phyloP scores from a whole-genome alignment of 2,329 filamentous ascomycete species.

The Alternaria angustiovoidea region DNA sequence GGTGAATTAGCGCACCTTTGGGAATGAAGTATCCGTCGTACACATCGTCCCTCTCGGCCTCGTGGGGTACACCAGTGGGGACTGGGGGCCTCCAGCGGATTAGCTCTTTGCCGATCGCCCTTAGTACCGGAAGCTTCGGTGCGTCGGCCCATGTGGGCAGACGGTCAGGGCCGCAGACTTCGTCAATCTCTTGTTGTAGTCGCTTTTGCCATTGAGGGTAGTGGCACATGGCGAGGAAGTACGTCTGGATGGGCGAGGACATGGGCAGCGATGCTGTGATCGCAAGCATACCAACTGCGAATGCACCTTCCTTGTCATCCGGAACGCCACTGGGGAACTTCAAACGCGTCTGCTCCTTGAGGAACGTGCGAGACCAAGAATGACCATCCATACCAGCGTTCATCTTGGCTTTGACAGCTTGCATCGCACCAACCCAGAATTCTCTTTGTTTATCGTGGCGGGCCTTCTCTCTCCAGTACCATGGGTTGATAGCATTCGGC shows the following conservation, averaged over 20 bases:
- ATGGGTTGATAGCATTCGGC: slow-evolving; percentile 1
- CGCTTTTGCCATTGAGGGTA: slow-evolving; percentile 63
- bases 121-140: slow-evolving; percentile 15
- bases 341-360: slow-evolving; percentile 6
- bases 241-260: slow-evolving; percentile 8
- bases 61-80: slow-evolving; percentile 25
- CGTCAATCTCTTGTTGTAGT: slow-evolving; percentile 66
- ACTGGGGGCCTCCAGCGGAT: slow-evolving; percentile 27
- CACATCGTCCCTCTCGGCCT: slow-evolving; percentile 21
- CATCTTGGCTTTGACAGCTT: slow-evolving; percentile 9
- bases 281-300: slow-evolving; percentile 8
- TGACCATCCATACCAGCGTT: not conserved
- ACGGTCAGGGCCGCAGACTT: slow-evolving; percentile 56
- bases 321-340: slow-evolving; percentile 4
- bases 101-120: slow-evolving; percentile 24
- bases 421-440: slow-evolving; percentile 8
- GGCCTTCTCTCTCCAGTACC: slow-evolving; percentile 8
- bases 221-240: slow-evolving; percentile 33
- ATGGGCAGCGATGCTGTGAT: slow-evolving; percentile 9
- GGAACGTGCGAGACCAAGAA: slow-evolving; percentile 8
- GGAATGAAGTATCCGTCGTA: slow-evolving; percentile 31
- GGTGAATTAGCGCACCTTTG: slow-evolving; percentile 23
- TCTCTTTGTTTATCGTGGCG: slow-evolving; percentile 2
- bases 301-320: slow-evolving; percentile 5
- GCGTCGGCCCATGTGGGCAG: slow-evolving; percentile 20